Base-by-base conservation (phyloP, 2,329 filamentous ascomycete species). In the Clonostachys solani region DNA sequence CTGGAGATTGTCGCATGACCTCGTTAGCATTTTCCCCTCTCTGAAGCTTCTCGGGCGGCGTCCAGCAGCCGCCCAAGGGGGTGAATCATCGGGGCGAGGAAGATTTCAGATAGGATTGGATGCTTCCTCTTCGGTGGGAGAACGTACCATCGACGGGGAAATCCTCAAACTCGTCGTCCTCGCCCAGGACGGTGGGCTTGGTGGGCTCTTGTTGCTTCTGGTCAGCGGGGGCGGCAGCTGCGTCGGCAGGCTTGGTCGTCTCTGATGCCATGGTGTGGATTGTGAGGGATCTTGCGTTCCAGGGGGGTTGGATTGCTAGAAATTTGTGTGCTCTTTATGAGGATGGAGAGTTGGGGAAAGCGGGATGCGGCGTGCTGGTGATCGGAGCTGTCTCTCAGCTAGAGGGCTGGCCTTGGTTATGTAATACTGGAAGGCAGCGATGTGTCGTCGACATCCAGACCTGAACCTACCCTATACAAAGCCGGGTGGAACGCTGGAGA, bases 131-230 rank as follows among this genome's bases (percentile, higher is more conserved):
- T 12, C 12, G 18, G 3, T 29, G 23, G 23, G 10, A 34, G 10
- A 13, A 43, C 74, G 40, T 71, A 96, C 94, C 91, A 72, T 99
- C 92, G 48, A 95, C 88, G 23, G 94, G 94, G 63, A 99, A 99
- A 68, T 99, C 94, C 66, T 99, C 94, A 61, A 99, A 99, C 74
- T 99, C 94, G 68, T 99, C 94, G 63, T 99, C 94, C 67, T 99
- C 94, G 68, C 96, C 94, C 29, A 97, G 79, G 49, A 87, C 81
- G 68, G 74, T 60, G 60, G 68, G 66, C 38, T 56, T 49, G 61
- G 74, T 64, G 68, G 62, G 60, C 52, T 69, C 59, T 45, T 51
- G 52, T 45, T 51, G 52, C 46, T 60, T 55, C 51, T 61, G 56
- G 47, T 56, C 56, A 44, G 59, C 53, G 18, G 52, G 53, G 65